Percentiles rank a stretch among this genome's conserved stretches.
phyloP scores from a whole-genome alignment of 805 yeast genomes.

The Saccharomycopsis babjevae region DNA sequence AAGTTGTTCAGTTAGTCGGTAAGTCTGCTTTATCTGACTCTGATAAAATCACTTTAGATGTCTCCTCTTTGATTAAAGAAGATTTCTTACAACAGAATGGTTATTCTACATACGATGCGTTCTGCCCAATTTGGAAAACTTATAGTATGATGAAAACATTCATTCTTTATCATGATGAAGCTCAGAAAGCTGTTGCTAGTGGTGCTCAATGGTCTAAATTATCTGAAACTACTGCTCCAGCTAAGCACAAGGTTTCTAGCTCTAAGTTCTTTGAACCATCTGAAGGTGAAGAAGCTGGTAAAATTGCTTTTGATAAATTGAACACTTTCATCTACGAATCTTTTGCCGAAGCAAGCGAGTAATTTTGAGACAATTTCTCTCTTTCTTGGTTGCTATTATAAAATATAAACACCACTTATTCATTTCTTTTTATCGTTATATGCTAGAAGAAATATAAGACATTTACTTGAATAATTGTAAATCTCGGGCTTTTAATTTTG shows the following conservation, averaged over 20 bases:
- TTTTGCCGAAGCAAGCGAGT: constrained; percentile 93
- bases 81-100: constrained; percentile 99
- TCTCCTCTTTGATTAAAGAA: constrained; percentile 83
- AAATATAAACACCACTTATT: neutral
- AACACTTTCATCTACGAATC: constrained; percentile 70
- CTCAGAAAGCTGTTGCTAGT: constrained; percentile 89
- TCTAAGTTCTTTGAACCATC: constrained; percentile 95
- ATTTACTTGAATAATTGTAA: neutral
- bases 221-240: constrained; percentile 79
- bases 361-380: constrained; percentile 19
- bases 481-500: too few species aligned
- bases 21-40: constrained; percentile 94
- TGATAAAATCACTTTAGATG: constrained; percentile 94
- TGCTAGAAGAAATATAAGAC: neutral
- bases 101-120: constrained; percentile 94
- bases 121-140: constrained; percentile 99
- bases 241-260: constrained; percentile 87
- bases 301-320: constrained; percentile 67
- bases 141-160: constrained; percentile 96
- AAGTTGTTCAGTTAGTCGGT: constrained; percentile 98
- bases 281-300: constrained; percentile 72
- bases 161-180: constrained; percentile 86
- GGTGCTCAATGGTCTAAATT: constrained; percentile 95
- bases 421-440: neutral
- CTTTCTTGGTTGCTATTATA: neutral